Evolutionary conservation across 2,329 filamentous ascomycete genomes (phyloP).

Genomic region (Neoascochyta sp.): DNA sequence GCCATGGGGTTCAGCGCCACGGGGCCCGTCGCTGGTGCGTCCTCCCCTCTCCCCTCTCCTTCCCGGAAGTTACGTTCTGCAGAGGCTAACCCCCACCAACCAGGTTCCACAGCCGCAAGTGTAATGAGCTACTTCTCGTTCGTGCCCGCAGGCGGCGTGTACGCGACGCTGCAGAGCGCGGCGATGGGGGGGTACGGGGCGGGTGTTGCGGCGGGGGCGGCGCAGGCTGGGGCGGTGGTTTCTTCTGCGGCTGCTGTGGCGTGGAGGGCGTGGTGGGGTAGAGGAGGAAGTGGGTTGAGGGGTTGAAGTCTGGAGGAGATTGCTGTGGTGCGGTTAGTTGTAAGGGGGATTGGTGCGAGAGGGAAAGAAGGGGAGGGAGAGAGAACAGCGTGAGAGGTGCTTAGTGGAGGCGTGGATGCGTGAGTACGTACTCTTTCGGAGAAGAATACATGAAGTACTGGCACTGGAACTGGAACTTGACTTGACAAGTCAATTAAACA

Average conservation of each 20-base stretch:
- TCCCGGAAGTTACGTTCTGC: too few relatives aligned
- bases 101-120: conserved; percentile 19
- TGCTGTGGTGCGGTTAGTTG: conserved; percentile 1
- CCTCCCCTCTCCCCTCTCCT: neutral
- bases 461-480: too few relatives aligned
- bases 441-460: too few relatives aligned
- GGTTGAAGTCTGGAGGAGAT: conserved; percentile 4
- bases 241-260: conserved; percentile 10
- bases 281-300: too few relatives aligned
- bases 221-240: conserved; percentile 18
- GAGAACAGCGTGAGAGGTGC: too few relatives aligned
- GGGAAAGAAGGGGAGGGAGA: too few relatives aligned
- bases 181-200: conserved; percentile 34
- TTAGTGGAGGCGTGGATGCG: too few relatives aligned
- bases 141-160: conserved; percentile 21
- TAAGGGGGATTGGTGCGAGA: too few relatives aligned
- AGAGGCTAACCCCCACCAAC: too few relatives aligned
- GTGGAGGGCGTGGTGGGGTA: too few relatives aligned
- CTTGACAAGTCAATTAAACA: too few relatives aligned
- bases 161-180: conserved; percentile 27
- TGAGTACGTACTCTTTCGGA: too few relatives aligned
- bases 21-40: conserved; percentile 22
- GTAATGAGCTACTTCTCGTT: conserved; percentile 17
- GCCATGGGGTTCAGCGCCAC: conserved; percentile 17
- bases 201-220: conserved; percentile 16